Evolutionary conservation across 768 basidiomycete genomes (phyloP).

Genomic region (Lenzites betulinus): DNA sequence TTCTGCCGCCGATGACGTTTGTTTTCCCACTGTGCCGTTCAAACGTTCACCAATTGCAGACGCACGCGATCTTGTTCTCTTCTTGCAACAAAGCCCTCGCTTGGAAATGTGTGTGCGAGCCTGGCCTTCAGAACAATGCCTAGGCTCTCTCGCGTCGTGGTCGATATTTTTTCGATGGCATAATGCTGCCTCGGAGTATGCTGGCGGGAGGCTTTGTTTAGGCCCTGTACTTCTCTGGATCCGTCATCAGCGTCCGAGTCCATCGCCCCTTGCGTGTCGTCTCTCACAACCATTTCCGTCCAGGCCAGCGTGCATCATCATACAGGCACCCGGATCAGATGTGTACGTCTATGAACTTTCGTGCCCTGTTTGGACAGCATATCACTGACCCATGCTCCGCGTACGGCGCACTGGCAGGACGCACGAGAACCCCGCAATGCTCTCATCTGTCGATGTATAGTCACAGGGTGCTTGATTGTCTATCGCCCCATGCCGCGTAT

Average conservation of each 20-base stretch:
- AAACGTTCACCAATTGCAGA: too few relatives aligned
- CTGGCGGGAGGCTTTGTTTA: too few relatives aligned
- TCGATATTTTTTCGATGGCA: too few relatives aligned
- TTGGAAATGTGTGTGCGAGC: background rate
- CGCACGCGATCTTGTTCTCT: too few relatives aligned
- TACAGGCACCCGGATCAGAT: background rate
- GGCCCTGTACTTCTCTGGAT: too few relatives aligned
- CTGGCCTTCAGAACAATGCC: too few relatives aligned
- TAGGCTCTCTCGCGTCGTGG: too few relatives aligned
- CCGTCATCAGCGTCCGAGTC: background rate
- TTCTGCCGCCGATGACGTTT: too few relatives aligned
- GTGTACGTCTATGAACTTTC: background rate
- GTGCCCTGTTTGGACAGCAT: background rate
- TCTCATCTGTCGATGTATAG: background rate
- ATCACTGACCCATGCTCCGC: background rate
- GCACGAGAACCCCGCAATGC: background rate
- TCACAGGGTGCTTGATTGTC: background rate
- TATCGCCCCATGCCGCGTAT: background rate
- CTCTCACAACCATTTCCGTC: background rate
- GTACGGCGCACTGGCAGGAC: background rate
- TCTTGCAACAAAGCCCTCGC: background rate
- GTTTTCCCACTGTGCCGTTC: too few relatives aligned
- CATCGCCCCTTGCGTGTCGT: background rate
- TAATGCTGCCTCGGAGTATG: too few relatives aligned
- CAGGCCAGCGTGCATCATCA: background rate